These are phyloP conservation scores for Sugiyamaella paludigena DNA, from an alignment of 1,139 yeast species.

Conservation along the genomic window DNA sequence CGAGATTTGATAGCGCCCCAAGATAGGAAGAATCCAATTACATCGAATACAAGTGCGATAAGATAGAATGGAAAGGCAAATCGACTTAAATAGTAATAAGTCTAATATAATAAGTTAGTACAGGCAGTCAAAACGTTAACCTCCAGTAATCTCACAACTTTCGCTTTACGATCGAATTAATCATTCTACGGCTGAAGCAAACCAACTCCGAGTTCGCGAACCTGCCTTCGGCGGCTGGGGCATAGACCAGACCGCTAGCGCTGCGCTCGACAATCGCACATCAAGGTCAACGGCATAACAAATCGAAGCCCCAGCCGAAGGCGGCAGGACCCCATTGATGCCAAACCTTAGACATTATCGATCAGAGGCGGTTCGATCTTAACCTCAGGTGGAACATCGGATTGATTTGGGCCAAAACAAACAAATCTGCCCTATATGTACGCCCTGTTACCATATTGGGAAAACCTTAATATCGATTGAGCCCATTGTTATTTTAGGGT, in stretches of 20 bases:
- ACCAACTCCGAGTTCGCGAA: too few relatives aligned
- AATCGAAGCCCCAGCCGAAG: too few relatives aligned
- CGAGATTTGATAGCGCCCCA: conserved; percentile 35
- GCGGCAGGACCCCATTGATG: too few relatives aligned
- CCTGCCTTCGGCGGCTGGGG: background rate
- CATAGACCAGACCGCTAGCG: background rate
- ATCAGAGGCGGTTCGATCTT: background rate
- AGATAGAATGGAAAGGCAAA: conserved; percentile 67
- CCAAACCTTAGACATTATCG: too few relatives aligned
- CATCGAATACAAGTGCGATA: conserved; percentile 56
- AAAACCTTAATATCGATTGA: too few relatives aligned
- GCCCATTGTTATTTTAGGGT: too few relatives aligned
- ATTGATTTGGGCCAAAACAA: background rate
- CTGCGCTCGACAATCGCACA: too few relatives aligned
- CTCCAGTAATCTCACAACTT: too few relatives aligned
- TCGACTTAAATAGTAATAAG: conserved; percentile 62
- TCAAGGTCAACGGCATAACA: too few relatives aligned
- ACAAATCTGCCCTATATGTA: background rate
- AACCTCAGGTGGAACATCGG: background rate
- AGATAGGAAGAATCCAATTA: conserved; percentile 47
- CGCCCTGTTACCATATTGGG: too few relatives aligned
- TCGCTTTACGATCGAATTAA: too few relatives aligned
- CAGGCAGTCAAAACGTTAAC: background rate
- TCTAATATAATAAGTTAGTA: conserved; percentile 16
- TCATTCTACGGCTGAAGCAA: too few relatives aligned